A percentile compares a stretch with the other conserved stretches of the same genome.
These are phyloP conservation scores for Rhynchosporium secalis DNA, from an alignment of 2,329 filamentous ascomycete genomes.

Conservation along the genomic window DNA sequence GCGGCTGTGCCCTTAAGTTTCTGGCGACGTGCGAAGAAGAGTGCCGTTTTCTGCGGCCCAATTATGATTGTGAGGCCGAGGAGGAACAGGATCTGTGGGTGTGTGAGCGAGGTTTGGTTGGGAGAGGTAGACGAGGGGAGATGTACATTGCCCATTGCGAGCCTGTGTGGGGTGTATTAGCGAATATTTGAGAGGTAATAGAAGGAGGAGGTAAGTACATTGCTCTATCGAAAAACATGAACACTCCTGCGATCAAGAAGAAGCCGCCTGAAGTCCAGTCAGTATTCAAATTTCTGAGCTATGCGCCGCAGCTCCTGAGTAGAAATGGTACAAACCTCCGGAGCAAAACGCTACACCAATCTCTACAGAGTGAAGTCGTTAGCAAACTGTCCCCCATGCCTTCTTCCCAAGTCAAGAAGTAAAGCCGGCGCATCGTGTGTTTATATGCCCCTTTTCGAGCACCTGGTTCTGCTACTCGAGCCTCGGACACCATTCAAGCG, in stretches of 20 bases:
- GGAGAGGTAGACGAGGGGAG: conserved; percentile 6
- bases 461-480: neutral
- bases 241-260: conserved; percentile 90
- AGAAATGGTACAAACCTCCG: conserved; percentile 68
- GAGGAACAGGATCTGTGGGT: conserved; percentile 84
- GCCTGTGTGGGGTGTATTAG: conserved; percentile 52
- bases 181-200: conserved; percentile 7
- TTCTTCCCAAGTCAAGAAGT: conserved; percentile 3
- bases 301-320: conserved; percentile 26
- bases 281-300: conserved; percentile 13
- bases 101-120: conserved; percentile 20
- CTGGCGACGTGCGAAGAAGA: conserved; percentile 92
- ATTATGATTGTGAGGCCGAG: conserved; percentile 96
- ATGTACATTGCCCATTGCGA: conserved; percentile 85
- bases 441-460: neutral
- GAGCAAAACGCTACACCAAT: conserved; percentile 97
- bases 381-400: conserved; percentile 28
- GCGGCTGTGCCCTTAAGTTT: conserved; percentile 90
- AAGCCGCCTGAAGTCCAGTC: conserved; percentile 68
- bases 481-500: neutral
- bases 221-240: conserved; percentile 97
- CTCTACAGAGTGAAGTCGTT: conserved; percentile 62
- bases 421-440: conserved; percentile 29
- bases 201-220: conserved; percentile 60
- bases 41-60: conserved; percentile 82